A percentile compares a stretch with the other conserved stretches of the same genome.
Conservation (phyloP, 1,139 yeast genomes). For the Lodderomyces elongisporus region DNA sequence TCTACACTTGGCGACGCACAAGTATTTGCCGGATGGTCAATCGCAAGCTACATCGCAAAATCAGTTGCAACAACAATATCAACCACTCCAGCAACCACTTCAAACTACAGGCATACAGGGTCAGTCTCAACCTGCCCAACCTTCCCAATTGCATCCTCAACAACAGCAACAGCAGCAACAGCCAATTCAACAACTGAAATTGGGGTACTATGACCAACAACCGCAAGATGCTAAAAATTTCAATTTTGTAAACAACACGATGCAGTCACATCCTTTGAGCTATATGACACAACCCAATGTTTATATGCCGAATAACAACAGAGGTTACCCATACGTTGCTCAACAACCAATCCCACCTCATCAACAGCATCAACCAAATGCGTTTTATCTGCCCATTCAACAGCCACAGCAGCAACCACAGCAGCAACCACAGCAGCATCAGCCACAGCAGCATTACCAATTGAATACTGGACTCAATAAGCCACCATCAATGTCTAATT, state of each 20-base stretch:
- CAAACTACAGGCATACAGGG: slow-evolving; percentile 13
- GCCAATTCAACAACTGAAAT: slow-evolving; percentile 9
- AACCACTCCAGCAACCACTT: slow-evolving; percentile 12
- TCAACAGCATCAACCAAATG: slow-evolving; percentile 13
- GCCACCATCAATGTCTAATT: not conserved
- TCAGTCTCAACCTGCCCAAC: slow-evolving; percentile 4
- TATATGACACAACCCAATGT: slow-evolving; percentile 20
- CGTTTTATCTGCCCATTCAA: not conserved
- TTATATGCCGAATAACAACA: slow-evolving; percentile 13
- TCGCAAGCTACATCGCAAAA: slow-evolving; percentile 3
- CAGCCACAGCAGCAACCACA: slow-evolving; percentile 17
- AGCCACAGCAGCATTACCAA: slow-evolving; percentile 18
- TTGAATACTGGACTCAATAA: slow-evolving; percentile 8
- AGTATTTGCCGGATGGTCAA: slow-evolving; percentile 49
- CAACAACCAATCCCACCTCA: slow-evolving; percentile 8
- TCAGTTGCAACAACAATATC: slow-evolving; percentile 18
- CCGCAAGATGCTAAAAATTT: slow-evolving; percentile 16
- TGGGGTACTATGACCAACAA: slow-evolving; percentile 2
- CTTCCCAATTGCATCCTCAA: slow-evolving; percentile 7
- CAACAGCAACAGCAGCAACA: slow-evolving; percentile 12
- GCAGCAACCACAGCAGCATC: slow-evolving; percentile 13
- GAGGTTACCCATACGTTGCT: slow-evolving; percentile 13
- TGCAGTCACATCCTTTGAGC: slow-evolving; percentile 19
- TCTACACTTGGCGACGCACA: slow-evolving; percentile 67
- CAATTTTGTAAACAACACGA: slow-evolving; percentile 3